Evolutionary conservation across 768 basidiomycete genomes (phyloP), one percentile per base, ranked within the genome.

Genomic region (Hortiboletus campestris): DNA sequence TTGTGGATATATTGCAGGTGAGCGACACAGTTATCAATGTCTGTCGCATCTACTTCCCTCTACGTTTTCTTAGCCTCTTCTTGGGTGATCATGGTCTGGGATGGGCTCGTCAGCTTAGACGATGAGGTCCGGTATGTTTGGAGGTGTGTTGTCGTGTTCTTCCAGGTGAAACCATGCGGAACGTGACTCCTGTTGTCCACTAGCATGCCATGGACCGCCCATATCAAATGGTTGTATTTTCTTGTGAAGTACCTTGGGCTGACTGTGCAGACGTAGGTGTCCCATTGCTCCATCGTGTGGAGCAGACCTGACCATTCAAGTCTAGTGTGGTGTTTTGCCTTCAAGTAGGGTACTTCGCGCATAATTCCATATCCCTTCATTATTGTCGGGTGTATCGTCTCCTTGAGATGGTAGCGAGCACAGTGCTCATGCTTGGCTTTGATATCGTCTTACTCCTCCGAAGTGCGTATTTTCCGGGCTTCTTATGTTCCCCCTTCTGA

Each of bases 201-300:
- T 31, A 69, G 68, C 13, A 62, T 64, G 54, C 41, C 68, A 9
- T 8, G 7, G 4, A 49, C 8, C 10, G 57, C 64, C 2, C 45
- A 49, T 28, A 31, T 64, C 40, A 70, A 70, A 44, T 70, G 66
- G 68, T 10, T 70, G n/a, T 69, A 63, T 44, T 22, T 70, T 17
- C 59, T 68, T 44, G 55, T 55, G 5, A 70, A 55, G 49, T 70
- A 64, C 19, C 49, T 57, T 32, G 56, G 50, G 6, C 12, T 70
- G 12, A n/a, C 12, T 3, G 1, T 53, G 4, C 68, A 66, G 34
- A 60, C 55, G 68, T 66, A 39, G 55, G 14, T 44, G 9, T 19
- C 14, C 1, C 9, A 45, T 29, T 16, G 17, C 14, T 45, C 43
- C 19, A 5, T 13, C 8, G 17, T 29, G 1, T 6, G 8, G 13